phyloP scores from a whole-genome alignment of 176 grass and related monocot species.

The Aegilops tauschii region DNA sequence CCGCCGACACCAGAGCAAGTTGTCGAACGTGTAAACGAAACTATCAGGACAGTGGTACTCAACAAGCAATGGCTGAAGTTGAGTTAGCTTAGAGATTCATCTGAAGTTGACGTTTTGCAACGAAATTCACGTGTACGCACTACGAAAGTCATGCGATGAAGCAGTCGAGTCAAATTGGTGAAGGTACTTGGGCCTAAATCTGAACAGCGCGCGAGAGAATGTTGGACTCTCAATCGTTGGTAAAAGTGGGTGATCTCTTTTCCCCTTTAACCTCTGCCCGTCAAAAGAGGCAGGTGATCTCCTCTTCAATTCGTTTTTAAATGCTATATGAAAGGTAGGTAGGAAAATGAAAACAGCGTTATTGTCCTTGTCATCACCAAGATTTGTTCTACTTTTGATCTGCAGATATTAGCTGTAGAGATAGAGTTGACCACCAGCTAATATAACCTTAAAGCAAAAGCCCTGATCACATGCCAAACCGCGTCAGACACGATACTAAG shows the following conservation, averaged over 20 bases:
- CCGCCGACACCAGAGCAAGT: background rate
- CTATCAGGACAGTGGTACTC: background rate
- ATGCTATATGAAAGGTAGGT: background rate
- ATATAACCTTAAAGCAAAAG: background rate
- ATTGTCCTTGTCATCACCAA: background rate
- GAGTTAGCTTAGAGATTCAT: background rate
- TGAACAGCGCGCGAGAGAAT: background rate
- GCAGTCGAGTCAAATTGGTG: background rate
- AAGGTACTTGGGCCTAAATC: background rate
- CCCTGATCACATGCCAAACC: background rate
- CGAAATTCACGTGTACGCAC: background rate
- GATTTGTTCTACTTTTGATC: conserved; percentile 9
- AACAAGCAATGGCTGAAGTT: background rate
- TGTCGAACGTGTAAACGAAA: background rate
- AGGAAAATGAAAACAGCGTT: background rate
- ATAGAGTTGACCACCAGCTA: background rate
- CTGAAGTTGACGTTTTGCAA: background rate
- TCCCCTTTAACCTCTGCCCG: background rate
- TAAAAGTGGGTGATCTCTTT: background rate
- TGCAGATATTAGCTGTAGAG: background rate
- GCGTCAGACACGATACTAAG: background rate
- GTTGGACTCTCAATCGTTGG: background rate
- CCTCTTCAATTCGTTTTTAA: background rate
- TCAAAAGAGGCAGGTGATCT: background rate
- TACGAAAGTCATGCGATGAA: background rate